phyloP scores from a whole-genome alignment of 352 stramenopile genomes.

The Aphanomyces cochlioides region DNA sequence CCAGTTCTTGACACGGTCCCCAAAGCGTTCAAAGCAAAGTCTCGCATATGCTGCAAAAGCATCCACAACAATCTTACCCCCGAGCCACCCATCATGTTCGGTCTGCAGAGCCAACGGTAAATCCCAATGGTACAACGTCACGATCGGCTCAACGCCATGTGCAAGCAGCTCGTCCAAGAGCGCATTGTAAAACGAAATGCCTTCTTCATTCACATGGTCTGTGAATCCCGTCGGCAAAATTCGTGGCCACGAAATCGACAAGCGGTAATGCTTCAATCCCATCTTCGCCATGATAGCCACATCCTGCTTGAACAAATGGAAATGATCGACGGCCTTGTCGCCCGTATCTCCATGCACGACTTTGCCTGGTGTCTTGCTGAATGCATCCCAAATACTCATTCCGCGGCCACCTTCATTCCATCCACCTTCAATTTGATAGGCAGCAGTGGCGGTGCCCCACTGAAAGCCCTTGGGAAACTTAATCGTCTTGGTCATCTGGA shows the following conservation, averaged over 20 bases:
- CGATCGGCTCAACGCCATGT: constrained; percentile 81
- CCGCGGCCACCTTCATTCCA: constrained; percentile 78
- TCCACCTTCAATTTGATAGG: constrained; percentile 92
- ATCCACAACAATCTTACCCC: constrained; percentile 46
- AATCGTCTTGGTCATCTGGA: neutral
- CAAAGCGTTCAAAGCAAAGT: constrained; percentile 87
- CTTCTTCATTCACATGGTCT: constrained; percentile 71
- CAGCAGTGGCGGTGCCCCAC: constrained; percentile 84
- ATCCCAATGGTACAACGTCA: constrained; percentile 96
- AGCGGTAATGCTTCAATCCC: constrained; percentile 85
- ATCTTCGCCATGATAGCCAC: constrained; percentile 88
- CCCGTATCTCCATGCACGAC: constrained; percentile 72
- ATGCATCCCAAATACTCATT: constrained; percentile 89
- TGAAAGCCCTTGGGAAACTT: constrained; percentile 62
- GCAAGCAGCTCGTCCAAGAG: constrained; percentile 85
- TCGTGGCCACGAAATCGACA: constrained; percentile 89
- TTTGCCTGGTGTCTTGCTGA: constrained; percentile 58
- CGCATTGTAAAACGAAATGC: constrained; percentile 88
- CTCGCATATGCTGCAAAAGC: constrained; percentile 79
- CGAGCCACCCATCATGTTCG: constrained; percentile 67
- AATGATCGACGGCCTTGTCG: constrained; percentile 88
- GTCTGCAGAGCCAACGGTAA: constrained; percentile 82
- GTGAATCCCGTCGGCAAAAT: constrained; percentile 78
- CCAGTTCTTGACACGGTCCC: constrained; percentile 91
- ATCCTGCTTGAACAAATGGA: constrained; percentile 86